Base-by-base conservation (phyloP, 176 grass and related monocot genomes). In the Rhynchospora breviuscula region DNA sequence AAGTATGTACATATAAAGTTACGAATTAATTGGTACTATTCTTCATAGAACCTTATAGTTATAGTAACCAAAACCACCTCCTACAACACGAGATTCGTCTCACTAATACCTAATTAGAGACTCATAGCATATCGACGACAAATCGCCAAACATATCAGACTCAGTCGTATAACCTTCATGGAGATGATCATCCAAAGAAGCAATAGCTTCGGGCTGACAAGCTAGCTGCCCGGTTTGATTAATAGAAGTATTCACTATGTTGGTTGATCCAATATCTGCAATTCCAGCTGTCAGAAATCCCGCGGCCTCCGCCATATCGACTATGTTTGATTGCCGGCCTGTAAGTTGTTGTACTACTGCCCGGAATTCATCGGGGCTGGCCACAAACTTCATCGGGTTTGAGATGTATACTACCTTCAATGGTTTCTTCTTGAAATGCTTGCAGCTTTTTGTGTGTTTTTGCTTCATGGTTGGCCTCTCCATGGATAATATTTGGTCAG, bases 361-460 rank as follows among this genome's bases (percentile, higher is more conserved):
- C 26, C 93, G 93, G 83, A 96, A 96, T 71, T 96, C 90, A 77
- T 89, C 93, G 49, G 93, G 77, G 83, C 73, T 96, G 74, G 91
- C 85, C 2, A 66, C 90, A 17, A 96, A 85, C 93, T 80, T 91
- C 85, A 95, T 84, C 60, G 93, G 93, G 85, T 88, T 95, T 10
- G 90, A 92, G 85, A 95, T 95, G 89, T 95, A 95, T 58, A 95
- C 90, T 26, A 95, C 88, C 79, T 93, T 95, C 79, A 91, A 64
- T 54, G 88, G 88, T 79, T 83, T 63, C 15, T 58, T 77, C 1
- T 78, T 81, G 17, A 82, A 73, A 19, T 59, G 48, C 21, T 19
- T 67, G n/a, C 43, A 69, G 73, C 49, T 22, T 61, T 82, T 91
- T 85, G 72, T 18, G 84, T 70, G 72, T 48, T 85, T 62, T 57